Base-by-base conservation (phyloP, 73 alveolate genomes). In the Tetrahymena thermophila region DNA sequence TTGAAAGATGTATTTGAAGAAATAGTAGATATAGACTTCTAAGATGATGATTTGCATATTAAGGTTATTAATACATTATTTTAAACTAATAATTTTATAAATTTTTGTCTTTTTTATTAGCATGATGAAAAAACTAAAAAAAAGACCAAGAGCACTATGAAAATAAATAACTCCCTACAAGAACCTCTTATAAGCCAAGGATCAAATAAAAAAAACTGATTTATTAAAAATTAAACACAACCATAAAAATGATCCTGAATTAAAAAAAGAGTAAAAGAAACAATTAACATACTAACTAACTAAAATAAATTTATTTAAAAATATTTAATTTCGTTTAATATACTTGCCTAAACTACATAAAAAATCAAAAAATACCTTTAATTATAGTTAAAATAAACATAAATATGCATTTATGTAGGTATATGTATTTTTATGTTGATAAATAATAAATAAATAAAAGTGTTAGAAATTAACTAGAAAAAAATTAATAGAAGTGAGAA, bases 1-100 rank as follows among this genome's bases (percentile, higher is more conserved):
- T 95, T 95, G 94, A 95, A 93, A 0, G 97, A 95, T 89, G 93
- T 95, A 21, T 95, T 95, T 35, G 97, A 95, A 95, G 97, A 95
- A 57, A 95, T 95, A 93, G 85, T 95, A 1, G 97, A 95, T 56
- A 34, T 95, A 55, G 97, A 95, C 50, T 55, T 95, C 44, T 84
- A 95, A 28, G 97, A 95, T 95, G 97, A 95, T 56, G 97, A 95
- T 95, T 43, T 85, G 11, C 97, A 95, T 56, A 71, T 71, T 15
- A 71, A 71, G 31, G 89, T 71, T 19, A 71, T 19, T 2, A 21
- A 14, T 14, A 10, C 0, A 28, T 71, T 10, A 2, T 71, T 23
- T 2, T 17, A 71, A 10, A 4, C 35, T 19, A 23, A 13, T n/a
- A 6, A 11, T 25, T 7, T 71, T 71, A 1, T 19, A 71, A 25